phyloP scores from a whole-genome alignment of 306 rosid genomes.

The Pyrus betulifolia region DNA sequence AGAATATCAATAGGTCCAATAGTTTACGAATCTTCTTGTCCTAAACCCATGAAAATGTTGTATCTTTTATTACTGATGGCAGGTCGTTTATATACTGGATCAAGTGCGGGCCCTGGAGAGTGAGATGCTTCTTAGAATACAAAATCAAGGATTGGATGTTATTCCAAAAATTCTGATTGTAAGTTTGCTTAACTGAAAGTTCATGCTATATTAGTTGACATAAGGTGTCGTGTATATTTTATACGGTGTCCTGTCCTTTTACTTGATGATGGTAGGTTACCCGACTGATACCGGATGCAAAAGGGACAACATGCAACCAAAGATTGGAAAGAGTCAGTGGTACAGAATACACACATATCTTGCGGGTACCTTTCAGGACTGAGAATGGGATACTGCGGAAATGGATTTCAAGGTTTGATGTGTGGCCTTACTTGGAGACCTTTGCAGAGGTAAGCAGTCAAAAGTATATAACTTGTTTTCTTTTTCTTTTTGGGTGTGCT shows the following conservation, averaged over 20 bases:
- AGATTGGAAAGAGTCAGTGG: slow-evolving; percentile 84
- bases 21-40: neutral
- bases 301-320: slow-evolving; percentile 93
- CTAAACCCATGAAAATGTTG: neutral
- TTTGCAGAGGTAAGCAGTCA: neutral
- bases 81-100: slow-evolving; percentile 93
- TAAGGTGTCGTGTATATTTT: neutral
- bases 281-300: slow-evolving; percentile 84
- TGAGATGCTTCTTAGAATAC: slow-evolving; percentile 77
- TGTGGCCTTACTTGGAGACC: slow-evolving; percentile 19
- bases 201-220: neutral
- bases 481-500: neutral
- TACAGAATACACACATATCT: slow-evolving; percentile 67
- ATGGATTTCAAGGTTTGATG: slow-evolving; percentile 98
- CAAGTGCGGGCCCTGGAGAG: slow-evolving; percentile 97
- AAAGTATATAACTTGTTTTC: neutral
- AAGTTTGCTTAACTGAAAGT: slow-evolving; percentile 21
- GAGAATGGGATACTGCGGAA: slow-evolving; percentile 62
- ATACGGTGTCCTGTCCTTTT: neutral
- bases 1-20: neutral
- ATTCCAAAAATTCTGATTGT: slow-evolving; percentile 81
- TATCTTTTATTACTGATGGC: slow-evolving; percentile 3
- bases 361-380: slow-evolving; percentile 90
- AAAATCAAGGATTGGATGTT: slow-evolving; percentile 70
- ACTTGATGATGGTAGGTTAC: slow-evolving; percentile 43